Evolutionary conservation across 345 rosid species (phyloP).

Genomic region (Gossypium stocksii): DNA sequence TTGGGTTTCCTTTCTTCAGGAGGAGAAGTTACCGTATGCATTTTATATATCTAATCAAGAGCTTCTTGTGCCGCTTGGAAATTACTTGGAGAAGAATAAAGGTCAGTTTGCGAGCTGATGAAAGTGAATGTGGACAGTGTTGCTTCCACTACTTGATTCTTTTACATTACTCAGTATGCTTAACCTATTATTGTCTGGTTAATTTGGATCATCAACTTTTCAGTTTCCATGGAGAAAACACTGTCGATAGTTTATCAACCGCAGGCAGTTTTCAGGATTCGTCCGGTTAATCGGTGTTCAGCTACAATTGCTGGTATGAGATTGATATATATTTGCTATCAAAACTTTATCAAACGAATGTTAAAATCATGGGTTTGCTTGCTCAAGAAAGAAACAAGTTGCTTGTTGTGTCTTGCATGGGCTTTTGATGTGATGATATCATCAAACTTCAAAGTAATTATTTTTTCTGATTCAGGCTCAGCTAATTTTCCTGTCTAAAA

Average conservation of each 20-base stretch:
- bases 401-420: neutral
- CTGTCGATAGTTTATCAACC: slow-evolving; percentile 89
- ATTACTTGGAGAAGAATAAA: slow-evolving; percentile 78
- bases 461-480: neutral
- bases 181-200: neutral
- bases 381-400: neutral
- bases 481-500: neutral
- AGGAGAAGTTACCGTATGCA: slow-evolving; percentile 81
- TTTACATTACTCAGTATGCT: neutral
- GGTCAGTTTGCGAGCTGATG: slow-evolving; percentile 28
- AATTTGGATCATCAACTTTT: slow-evolving; percentile 14
- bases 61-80: slow-evolving; percentile 73
- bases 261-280: slow-evolving; percentile 90
- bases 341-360: neutral
- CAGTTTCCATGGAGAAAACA: slow-evolving; percentile 96
- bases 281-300: slow-evolving; percentile 82
- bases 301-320: slow-evolving; percentile 79
- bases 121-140: neutral
- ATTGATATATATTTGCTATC: neutral
- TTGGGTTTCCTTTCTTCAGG: slow-evolving; percentile 40
- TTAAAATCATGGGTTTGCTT: no score
- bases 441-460: neutral
- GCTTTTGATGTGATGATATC: neutral
- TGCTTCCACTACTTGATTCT: neutral
- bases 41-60: slow-evolving; percentile 83